phyloP scores from a whole-genome alignment of 257 asterid species.

The Solanum tarijense region DNA sequence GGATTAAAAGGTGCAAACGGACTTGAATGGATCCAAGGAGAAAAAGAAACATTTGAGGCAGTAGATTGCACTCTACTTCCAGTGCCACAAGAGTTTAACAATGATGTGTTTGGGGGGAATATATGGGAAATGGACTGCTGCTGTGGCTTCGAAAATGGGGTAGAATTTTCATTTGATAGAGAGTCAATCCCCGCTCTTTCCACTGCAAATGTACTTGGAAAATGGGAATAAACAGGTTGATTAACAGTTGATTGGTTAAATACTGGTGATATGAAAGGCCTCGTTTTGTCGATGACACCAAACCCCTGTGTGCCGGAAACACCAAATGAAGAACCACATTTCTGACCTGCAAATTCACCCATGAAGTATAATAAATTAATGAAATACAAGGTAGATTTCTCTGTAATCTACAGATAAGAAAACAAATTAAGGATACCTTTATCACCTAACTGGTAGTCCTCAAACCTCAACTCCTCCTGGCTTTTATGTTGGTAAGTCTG shows the following conservation, averaged over 20 bases:
- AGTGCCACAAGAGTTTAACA: not conserved
- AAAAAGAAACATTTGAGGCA: not conserved
- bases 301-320: not conserved
- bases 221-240: not conserved
- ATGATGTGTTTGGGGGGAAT: not conserved
- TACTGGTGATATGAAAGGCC: not conserved
- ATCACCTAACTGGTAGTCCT: constrained; percentile 56
- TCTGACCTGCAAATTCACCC: not conserved
- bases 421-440: constrained; percentile 33
- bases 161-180: not conserved
- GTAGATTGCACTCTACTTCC: not conserved
- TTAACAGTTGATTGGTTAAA: not conserved
- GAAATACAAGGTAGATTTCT: not conserved
- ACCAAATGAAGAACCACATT: not conserved
- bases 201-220: not conserved
- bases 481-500: constrained; percentile 45
- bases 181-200: not conserved
- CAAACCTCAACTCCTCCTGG: constrained; percentile 46
- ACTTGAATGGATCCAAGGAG: not conserved
- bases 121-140: not conserved
- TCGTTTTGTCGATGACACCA: not conserved
- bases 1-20: not conserved
- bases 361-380: not conserved
- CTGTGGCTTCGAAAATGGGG: not conserved
- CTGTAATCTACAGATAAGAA: not conserved